Percentiles rank a stretch among this genome's conserved stretches.
Conservation (phyloP, 2,329 filamentous ascomycete genomes). For the Zarea fungicola region DNA sequence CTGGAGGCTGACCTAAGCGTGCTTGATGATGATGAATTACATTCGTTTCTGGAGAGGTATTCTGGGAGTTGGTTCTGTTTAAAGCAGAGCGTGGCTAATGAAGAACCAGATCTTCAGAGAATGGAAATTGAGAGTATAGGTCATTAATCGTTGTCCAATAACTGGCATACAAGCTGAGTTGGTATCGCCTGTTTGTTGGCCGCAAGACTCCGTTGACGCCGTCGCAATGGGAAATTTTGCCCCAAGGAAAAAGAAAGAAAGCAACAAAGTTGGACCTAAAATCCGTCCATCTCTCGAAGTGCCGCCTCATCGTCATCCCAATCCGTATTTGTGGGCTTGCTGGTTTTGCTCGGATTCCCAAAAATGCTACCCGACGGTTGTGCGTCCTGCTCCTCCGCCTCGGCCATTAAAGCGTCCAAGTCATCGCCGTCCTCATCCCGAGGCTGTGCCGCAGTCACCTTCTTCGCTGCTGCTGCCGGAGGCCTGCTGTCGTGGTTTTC, state of each 20-base stretch:
- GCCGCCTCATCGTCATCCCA: constrained; percentile 62
- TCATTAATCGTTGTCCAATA: too few species aligned
- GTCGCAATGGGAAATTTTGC: constrained; percentile 1
- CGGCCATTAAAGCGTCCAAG: constrained; percentile 49
- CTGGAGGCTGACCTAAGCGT: too few species aligned
- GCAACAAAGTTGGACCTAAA: constrained; percentile 29
- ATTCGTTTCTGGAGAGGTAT: too few species aligned
- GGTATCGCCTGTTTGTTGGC: too few species aligned
- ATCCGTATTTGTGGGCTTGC: constrained; percentile 24
- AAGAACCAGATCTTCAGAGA: too few species aligned
- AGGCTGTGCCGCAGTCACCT: too few species aligned
- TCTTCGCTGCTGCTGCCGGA: not conserved
- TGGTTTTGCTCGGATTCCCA: constrained; percentile 6
- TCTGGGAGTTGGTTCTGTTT: too few species aligned
- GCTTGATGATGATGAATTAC: too few species aligned
- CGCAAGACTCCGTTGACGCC: constrained; percentile 5
- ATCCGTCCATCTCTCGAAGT: constrained; percentile 58
- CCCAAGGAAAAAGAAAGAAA: not conserved
- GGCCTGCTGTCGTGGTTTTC: constrained; percentile 21
- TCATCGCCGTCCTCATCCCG: constrained; percentile 41
- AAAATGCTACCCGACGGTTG: constrained; percentile 3
- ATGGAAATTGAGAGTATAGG: too few species aligned
- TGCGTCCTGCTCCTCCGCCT: constrained; percentile 32
- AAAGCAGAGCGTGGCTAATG: too few species aligned
- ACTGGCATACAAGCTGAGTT: too few species aligned